Evolutionary conservation across 2,329 filamentous ascomycete species (phyloP).

Genomic region (Massarina eburnea): DNA sequence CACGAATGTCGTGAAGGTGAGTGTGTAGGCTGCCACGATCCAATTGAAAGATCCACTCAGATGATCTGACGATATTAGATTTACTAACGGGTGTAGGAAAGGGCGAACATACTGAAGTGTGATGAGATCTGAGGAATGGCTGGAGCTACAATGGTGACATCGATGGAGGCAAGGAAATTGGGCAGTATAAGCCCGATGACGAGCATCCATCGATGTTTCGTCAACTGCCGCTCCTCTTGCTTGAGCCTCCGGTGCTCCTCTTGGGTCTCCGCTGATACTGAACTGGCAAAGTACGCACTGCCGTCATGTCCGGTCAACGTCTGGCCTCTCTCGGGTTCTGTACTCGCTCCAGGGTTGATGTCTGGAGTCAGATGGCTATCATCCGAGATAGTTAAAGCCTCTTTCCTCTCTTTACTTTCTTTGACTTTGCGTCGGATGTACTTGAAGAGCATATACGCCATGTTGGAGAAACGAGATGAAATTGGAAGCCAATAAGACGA

Average conservation of each 20-base stretch:
- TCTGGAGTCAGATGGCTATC: constrained; percentile 27
- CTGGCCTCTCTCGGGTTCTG: neutral
- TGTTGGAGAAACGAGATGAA: constrained; percentile 5
- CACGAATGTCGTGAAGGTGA: constrained; percentile 68
- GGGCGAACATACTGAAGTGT: constrained; percentile 58
- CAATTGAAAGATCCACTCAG: constrained; percentile 58
- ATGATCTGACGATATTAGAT: constrained; percentile 43
- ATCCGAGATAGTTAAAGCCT: constrained; percentile 20
- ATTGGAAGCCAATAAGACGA: neutral
- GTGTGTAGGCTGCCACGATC: constrained; percentile 70
- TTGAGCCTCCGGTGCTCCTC: constrained; percentile 10
- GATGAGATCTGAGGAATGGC: constrained; percentile 64
- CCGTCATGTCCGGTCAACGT: neutral
- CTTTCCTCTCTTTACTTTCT: constrained; percentile 23
- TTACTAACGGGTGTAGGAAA: neutral
- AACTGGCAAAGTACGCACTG: neutral
- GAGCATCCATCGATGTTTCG: constrained; percentile 60
- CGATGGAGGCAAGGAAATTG: constrained; percentile 63
- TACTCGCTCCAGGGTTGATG: constrained; percentile 3
- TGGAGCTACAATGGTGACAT: constrained; percentile 65
- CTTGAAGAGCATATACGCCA: constrained; percentile 32
- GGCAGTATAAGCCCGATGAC: constrained; percentile 62
- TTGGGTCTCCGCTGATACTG: constrained; percentile 10
- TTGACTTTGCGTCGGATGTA: constrained; percentile 24
- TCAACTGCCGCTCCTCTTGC: constrained; percentile 5